A percentile compares a stretch with the other conserved stretches of the same genome.
Conservation (phyloP, 441 rosid species). For the Isatis lusitanica region DNA sequence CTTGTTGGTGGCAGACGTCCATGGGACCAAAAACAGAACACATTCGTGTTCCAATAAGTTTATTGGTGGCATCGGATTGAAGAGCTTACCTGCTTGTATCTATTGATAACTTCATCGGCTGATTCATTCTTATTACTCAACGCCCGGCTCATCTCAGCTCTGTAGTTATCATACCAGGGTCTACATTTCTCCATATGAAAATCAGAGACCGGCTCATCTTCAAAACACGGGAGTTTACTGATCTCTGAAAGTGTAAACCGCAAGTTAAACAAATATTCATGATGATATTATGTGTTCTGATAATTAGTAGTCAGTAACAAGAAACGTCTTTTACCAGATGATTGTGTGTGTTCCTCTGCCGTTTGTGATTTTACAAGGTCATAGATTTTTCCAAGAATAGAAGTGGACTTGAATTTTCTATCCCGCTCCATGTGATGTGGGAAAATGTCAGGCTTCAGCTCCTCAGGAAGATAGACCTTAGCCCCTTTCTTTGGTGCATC, state of each 20-base stretch:
- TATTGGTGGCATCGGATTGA: not conserved
- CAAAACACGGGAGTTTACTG: slow-evolving; percentile 52
- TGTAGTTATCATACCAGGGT: slow-evolving; percentile 24
- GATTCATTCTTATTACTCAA: no score
- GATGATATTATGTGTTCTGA: not conserved
- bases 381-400: slow-evolving; percentile 68
- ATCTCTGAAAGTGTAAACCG: slow-evolving; percentile 43
- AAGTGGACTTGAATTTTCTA: slow-evolving; percentile 48
- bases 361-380: slow-evolving; percentile 45
- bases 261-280: not conserved
- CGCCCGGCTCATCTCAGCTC: no score
- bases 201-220: slow-evolving; percentile 28
- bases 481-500: slow-evolving; percentile 76
- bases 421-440: slow-evolving; percentile 71
- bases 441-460: slow-evolving; percentile 42
- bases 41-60: not conserved
- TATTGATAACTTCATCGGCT: not conserved
- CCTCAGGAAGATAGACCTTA: slow-evolving; percentile 51
- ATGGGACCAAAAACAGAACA: not conserved
- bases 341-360: slow-evolving; percentile 23
- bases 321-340: slow-evolving; percentile 40
- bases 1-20: not conserved
- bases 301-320: not conserved
- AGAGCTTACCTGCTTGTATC: slow-evolving; percentile 50
- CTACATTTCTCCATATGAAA: slow-evolving; percentile 39